Percentiles rank a stretch among this genome's conserved stretches.
Evolutionary conservation across 805 yeast species (phyloP).

Genomic region (Candida alai): DNA sequence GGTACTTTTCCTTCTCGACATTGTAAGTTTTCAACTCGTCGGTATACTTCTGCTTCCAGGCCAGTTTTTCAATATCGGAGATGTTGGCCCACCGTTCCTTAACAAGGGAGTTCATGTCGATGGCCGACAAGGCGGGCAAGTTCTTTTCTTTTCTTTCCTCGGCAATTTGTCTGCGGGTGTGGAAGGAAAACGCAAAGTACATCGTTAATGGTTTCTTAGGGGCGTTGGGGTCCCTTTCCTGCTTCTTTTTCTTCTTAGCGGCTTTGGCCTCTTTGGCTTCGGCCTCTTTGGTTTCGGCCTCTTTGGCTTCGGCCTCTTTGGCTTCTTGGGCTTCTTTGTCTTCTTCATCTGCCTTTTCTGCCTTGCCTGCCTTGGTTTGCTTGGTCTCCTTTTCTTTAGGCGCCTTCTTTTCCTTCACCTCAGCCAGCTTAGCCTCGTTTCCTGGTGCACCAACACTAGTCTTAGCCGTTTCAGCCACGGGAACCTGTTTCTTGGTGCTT

Average conservation of each 20-base stretch:
- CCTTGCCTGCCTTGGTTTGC: constrained; percentile 73
- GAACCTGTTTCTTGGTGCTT: too few relatives aligned
- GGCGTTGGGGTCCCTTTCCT: constrained; percentile 77
- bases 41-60: constrained; percentile 61
- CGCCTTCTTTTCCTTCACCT: constrained; percentile 40
- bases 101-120: constrained; percentile 75
- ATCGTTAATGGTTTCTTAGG: constrained; percentile 94
- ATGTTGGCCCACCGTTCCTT: constrained; percentile 76
- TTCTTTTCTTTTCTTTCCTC: constrained; percentile 60
- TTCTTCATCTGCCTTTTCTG: constrained; percentile 54
- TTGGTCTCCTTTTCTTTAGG: constrained; percentile 43
- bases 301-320: constrained; percentile 77
- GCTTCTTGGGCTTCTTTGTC: constrained; percentile 83
- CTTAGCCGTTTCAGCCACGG: too few relatives aligned
- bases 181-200: constrained; percentile 72
- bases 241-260: constrained; percentile 45
- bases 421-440: constrained; percentile 46
- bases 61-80: constrained; percentile 63
- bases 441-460: constrained; percentile 29
- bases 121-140: constrained; percentile 61
- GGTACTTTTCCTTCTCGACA: constrained; percentile 33
- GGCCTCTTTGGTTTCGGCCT: too few relatives aligned
- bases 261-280: constrained; percentile 29
- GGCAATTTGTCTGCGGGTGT: constrained; percentile 65
- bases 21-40: constrained; percentile 38